These are phyloP conservation scores for Erythrophleum ivorense DNA, from an alignment of 331 rosid genomes.

Conservation along the genomic window DNA sequence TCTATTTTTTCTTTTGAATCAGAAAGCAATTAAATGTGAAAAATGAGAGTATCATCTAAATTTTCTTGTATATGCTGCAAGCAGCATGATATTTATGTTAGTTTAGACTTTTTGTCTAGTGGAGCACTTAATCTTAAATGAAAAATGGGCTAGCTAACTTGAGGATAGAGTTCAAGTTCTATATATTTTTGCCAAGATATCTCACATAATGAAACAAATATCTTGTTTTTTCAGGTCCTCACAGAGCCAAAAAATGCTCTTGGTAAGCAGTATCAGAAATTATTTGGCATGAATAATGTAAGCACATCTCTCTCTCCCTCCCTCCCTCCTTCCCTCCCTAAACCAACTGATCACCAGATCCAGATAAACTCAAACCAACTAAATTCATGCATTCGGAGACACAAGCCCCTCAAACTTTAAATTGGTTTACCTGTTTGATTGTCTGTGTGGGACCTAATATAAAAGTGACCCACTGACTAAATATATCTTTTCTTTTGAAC, in stretches of 20 bases:
- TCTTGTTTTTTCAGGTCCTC: constrained; percentile 70
- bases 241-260: constrained; percentile 94
- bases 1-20: neutral
- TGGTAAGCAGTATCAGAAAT: constrained; percentile 93
- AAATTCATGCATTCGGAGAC: constrained; percentile 1
- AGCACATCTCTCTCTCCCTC: constrained; percentile 44
- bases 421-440: constrained; percentile 18
- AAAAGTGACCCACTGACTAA: neutral
- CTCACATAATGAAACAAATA: constrained; percentile 1
- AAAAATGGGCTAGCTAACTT: constrained; percentile 8
- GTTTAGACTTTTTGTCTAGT: neutral
- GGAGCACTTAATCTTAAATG: constrained; percentile 4
- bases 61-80: neutral
- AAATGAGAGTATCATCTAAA: neutral
- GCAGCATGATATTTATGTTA: constrained; percentile 3
- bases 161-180: constrained; percentile 14
- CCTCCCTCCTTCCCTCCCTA: neutral
- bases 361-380: constrained; percentile 12
- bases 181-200: neutral
- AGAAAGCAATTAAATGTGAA: neutral
- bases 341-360: neutral
- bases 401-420: neutral
- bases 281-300: constrained; percentile 89
- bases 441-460: neutral
- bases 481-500: constrained; percentile 13